Evolutionary conservation across 371 early-diverging fungal genomes (phyloP), one percentile per base, ranked within the genome.

Genomic region (Phascolomyces articulosus): DNA sequence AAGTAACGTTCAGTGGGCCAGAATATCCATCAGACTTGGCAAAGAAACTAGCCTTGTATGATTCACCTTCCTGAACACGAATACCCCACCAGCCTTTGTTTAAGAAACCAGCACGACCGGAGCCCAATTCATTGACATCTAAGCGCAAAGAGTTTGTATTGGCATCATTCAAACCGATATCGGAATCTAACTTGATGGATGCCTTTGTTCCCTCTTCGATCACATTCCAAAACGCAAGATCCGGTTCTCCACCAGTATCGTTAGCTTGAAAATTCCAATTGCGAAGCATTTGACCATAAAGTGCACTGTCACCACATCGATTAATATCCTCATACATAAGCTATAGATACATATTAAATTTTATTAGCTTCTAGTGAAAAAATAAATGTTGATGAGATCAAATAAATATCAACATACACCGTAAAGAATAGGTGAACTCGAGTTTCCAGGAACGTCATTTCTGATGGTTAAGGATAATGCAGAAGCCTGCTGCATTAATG

Each of bases 301-400:
- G 31, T 24, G 58, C 59, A 34, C 34, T 34, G 11, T 70, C 71
- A 16, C 71, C 71, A 26, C 64, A 61, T 6, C 60, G 64, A 40
- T 66, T 70, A 49, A 70, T 70, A 41, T 70, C 71, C 27, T 70
- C 71, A 58, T 66, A 70, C 71, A 70, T 70, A 11, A 62, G 47
- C 34, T 34, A 34, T 34, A 34, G 34, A 9, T 34, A 34, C 2
- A 11, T 34, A 34, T 34, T 9, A 9, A 34, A 6, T 6, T 31
- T 31, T 31, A 31, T 1, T 2, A 9, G 34, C 11, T 34, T n/a
- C n/a, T n/a, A n/a, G n/a, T n/a, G n/a, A n/a, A n/a, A n/a, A n/a
- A n/a, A n/a, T n/a, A n/a, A n/a, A n/a, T n/a, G n/a, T n/a, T n/a
- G n/a, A n/a, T n/a, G n/a, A n/a, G n/a, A n/a, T n/a, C n/a, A n/a